Evolutionary conservation across 176 grass and related monocot species (phyloP), one percentile per base, ranked within the genome.

Genomic region (Juncus inflexus): DNA sequence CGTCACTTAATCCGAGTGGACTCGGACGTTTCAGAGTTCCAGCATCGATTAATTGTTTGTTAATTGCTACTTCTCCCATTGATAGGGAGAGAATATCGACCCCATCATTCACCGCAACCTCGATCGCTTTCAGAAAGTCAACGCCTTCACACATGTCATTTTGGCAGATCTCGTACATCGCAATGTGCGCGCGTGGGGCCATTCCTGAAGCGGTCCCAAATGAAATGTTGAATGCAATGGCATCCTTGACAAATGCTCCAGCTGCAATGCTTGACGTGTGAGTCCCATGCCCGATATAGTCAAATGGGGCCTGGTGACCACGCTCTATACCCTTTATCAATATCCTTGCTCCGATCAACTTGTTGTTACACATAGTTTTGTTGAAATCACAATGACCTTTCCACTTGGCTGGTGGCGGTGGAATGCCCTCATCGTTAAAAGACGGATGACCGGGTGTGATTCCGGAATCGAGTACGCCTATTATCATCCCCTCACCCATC

Each of bases 1-100:
- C 43, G 4, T 47, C 43, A 47, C 43, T 47, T 7, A 85, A 16
- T 9, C 78, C 75, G 42, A 90, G 57, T 47, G 78, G 69, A 37
- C 82, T 78, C 8, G 52, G n/a, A 57, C 84, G 84, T 13, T 77
- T 67, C 0, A 68, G 66, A 15, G 76, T 54, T 40, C 39, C 39
- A 61, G 79, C 73, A 35, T 76, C 79, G 6, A 82, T 83, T 35
- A 90, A 38, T n/a, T 47, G 43, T 47, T 9, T 47, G 4, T 47
- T 47, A 9, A 9, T 5, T 47, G 9, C 43, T 47, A 6, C 6
- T 47, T 47, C 43, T 47, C 6, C 4, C 9, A 81, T 8, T 9
- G 87, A 91, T 37, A 91, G 15, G 0, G 87, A 91, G 19, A 91
- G 83, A 73, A 91, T 76, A 70, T 91, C 87, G 10, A 80, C 80